Conservation (phyloP, 75 land plant genomes). For the Cunninghamia lanceolata region DNA sequence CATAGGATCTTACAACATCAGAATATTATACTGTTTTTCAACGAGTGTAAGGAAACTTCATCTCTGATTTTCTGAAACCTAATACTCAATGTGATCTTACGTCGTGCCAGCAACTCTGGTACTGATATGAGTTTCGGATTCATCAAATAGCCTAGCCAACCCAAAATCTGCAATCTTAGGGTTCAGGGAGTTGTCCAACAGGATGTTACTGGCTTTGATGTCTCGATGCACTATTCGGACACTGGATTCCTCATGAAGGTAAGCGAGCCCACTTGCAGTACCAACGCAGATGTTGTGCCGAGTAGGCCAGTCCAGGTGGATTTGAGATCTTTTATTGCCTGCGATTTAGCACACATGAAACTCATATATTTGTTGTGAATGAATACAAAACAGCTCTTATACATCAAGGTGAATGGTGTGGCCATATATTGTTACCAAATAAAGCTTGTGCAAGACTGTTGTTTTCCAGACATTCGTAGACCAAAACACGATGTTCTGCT, state of each 20-base stretch:
- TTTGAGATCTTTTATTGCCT: background rate
- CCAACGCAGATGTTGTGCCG: slow-evolving; percentile 61
- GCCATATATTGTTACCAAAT: slow-evolving; percentile 7
- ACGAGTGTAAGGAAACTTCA: background rate
- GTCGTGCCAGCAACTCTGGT: slow-evolving; percentile 90
- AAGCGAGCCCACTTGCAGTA: slow-evolving; percentile 70
- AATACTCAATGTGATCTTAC: slow-evolving; percentile 30
- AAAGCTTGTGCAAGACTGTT: slow-evolving; percentile 17
- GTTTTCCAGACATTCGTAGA: slow-evolving; percentile 17
- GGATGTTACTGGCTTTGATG: slow-evolving; percentile 87
- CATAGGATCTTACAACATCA: background rate
- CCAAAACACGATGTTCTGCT: slow-evolving; percentile 10
- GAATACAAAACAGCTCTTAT: background rate
- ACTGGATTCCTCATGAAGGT: slow-evolving; percentile 84
- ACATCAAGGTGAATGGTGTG: background rate
- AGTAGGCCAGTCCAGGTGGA: slow-evolving; percentile 42
- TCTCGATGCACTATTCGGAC: slow-evolving; percentile 77
- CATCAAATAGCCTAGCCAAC: slow-evolving; percentile 81
- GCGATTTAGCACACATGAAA: background rate
- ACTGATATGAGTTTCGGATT: slow-evolving; percentile 77
- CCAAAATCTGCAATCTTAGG: slow-evolving; percentile 95
- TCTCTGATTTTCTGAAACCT: background rate
- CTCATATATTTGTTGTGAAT: background rate
- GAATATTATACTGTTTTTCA: background rate
- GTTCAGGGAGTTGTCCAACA: slow-evolving; percentile 60